A percentile compares a stretch with the other conserved stretches of the same genome.
phyloP scores from a whole-genome alignment of 2,329 filamentous ascomycete genomes.

The Beauveria medogensis region DNA sequence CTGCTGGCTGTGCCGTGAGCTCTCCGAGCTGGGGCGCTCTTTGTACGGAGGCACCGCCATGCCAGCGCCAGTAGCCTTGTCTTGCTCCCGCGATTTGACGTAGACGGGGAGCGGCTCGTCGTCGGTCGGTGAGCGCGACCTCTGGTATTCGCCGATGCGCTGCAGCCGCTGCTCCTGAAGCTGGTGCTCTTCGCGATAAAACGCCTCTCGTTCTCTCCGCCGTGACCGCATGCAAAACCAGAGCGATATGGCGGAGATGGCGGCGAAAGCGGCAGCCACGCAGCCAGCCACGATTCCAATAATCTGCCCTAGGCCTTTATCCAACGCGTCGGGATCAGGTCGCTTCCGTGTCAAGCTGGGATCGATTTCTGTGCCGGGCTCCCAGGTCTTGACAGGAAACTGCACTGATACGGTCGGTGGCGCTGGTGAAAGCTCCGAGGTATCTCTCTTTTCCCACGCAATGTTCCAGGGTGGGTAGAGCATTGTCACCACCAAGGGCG shows the following conservation, averaged over 20 bases:
- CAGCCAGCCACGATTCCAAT: conserved; percentile 9
- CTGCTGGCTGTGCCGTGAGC: not conserved
- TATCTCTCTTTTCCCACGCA: conserved; percentile 7
- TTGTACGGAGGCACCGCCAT: conserved; percentile 7
- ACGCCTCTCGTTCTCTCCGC: not conserved
- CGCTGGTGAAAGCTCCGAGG: not conserved
- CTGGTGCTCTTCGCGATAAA: conserved; percentile 7
- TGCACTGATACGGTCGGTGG: conserved; percentile 3
- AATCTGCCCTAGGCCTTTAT: conserved; percentile 2
- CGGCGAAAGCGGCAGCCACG: not conserved
- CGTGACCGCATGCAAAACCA: not conserved
- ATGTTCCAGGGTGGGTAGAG: conserved; percentile 7
- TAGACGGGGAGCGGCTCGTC: conserved; percentile 8
- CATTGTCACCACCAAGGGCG: not conserved
- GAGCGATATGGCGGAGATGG: not conserved
- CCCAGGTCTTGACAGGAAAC: conserved; percentile 6
- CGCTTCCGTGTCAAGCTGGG: not conserved
- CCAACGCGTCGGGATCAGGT: not conserved
- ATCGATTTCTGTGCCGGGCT: conserved; percentile 7
- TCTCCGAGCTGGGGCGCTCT: conserved; percentile 7
- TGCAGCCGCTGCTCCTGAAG: conserved; percentile 6
- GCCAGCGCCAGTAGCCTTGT: not conserved
- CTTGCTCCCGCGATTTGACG: conserved; percentile 1
- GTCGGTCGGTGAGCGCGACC: not conserved
- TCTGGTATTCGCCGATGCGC: conserved; percentile 5